Base-by-base conservation (phyloP, 331 rosid species). In the Quercus tomentella region DNA sequence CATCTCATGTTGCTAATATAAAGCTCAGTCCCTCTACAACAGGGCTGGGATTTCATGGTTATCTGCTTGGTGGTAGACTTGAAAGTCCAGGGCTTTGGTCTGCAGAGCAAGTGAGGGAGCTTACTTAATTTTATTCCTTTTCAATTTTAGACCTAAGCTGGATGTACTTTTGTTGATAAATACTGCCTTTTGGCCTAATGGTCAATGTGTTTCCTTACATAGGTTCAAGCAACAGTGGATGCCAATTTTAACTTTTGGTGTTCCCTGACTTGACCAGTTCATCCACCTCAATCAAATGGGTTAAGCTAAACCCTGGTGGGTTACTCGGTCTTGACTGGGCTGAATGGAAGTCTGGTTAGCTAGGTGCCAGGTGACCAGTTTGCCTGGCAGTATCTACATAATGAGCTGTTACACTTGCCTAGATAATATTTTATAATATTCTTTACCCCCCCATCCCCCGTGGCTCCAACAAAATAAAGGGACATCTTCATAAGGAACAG, bases 71-170 rank as follows among this genome's bases (percentile, higher is more conserved):
- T 58, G 99, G 97, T 82, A 90, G 86, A 89, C 75, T 95, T 49
- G 88, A 82, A 55, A 81, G 76, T 61, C 96, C 99, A 62, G 91
- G 82, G 87, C 94, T 90, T 82, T 93, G 99, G 99, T 95, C 99
- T 73, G 97, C 99, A 30, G 98, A 93, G 91, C 86, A 93, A 70
- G 99, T 95, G 72, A 82, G 91, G 76, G 77, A 76, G 23, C 58
- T 82, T 41, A 21, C 71, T 77, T 33, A 28, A 60, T 81, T 9
- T 22, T 73, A 28, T 73, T 43, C 74, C 35, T 66, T 66, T 70
- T 51, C 57, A 63, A 55, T 76, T 60, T 61, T 76, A 28, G 84
- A 18, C 49, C 60, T 61, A 22, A 72, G 61, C 17, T 75, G 18
- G 68, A 35, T 54, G 52, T 25, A 63, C n/a, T 58, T 70, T n/a